Percentiles rank a stretch among this genome's conserved stretches.
phyloP scores from a whole-genome alignment of 768 basidiomycete genomes.

The Pleurotus djamor region DNA sequence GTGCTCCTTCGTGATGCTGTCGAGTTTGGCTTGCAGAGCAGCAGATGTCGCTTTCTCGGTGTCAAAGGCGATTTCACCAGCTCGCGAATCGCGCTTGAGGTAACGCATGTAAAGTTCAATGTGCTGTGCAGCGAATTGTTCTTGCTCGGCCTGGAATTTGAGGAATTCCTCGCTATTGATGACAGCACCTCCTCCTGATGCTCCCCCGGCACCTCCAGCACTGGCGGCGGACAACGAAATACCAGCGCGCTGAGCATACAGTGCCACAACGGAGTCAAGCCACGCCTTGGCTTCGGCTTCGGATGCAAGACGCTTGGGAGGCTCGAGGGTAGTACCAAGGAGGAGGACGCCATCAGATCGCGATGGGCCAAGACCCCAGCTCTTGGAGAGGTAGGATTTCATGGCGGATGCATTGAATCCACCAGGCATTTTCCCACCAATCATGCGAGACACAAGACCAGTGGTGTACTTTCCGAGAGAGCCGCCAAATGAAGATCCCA shows the following conservation, averaged over 20 bases:
- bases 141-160: slow-evolving; percentile 93
- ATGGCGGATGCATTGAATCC: slow-evolving; percentile 95
- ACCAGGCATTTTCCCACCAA: slow-evolving; percentile 98
- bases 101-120: slow-evolving; percentile 98
- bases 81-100: slow-evolving; percentile 88
- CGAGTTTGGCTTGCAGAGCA: slow-evolving; percentile 81
- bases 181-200: slow-evolving; percentile 71
- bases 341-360: slow-evolving; percentile 91
- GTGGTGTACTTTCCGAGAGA: slow-evolving; percentile 90
- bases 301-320: slow-evolving; percentile 87
- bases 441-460: slow-evolving; percentile 78
- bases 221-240: slow-evolving; percentile 77
- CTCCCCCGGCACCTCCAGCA: slow-evolving; percentile 57
- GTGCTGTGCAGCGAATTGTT: slow-evolving; percentile 89
- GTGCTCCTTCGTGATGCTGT: slow-evolving; percentile 87
- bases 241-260: slow-evolving; percentile 88
- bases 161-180: slow-evolving; percentile 99
- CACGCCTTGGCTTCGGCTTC: slow-evolving; percentile 93
- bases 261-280: slow-evolving; percentile 81
- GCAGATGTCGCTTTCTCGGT: slow-evolving; percentile 73
- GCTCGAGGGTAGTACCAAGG: slow-evolving; percentile 90
- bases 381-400: slow-evolving; percentile 85
- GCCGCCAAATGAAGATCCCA: slow-evolving; percentile 82
- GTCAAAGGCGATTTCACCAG: slow-evolving; percentile 89
- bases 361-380: slow-evolving; percentile 91